These are phyloP conservation scores for Cicer judaicum DNA, from an alignment of 306 rosid species.

Conservation along the genomic window DNA sequence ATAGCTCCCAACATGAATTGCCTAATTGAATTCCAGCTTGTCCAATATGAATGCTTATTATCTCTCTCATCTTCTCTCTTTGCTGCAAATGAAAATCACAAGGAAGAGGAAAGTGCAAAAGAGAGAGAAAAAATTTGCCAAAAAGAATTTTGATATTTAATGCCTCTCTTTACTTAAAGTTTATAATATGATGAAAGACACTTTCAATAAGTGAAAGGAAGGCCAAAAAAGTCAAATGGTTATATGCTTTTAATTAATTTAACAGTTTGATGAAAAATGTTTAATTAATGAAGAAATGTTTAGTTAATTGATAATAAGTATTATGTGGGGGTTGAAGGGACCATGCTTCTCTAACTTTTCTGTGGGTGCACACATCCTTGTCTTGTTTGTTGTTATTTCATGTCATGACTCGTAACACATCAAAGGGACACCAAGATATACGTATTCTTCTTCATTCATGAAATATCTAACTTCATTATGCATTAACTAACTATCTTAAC, in stretches of 20 bases:
- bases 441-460: background rate
- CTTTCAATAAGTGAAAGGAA: slow-evolving; percentile 7
- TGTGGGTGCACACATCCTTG: slow-evolving; percentile 36
- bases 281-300: slow-evolving; percentile 20
- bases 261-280: background rate
- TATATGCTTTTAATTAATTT: slow-evolving; percentile 7
- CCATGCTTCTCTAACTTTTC: slow-evolving; percentile 36
- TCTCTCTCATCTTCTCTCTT: slow-evolving; percentile 63
- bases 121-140: background rate
- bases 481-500: background rate
- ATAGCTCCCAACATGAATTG: slow-evolving; percentile 82
- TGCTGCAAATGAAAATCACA: slow-evolving; percentile 29
- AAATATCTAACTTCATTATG: slow-evolving; percentile 35
- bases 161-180: background rate
- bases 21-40: slow-evolving; percentile 89
- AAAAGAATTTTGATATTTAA: slow-evolving; percentile 31
- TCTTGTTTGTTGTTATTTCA: slow-evolving; percentile 41
- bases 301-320: slow-evolving; percentile 27
- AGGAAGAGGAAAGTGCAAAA: slow-evolving; percentile 28
- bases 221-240: slow-evolving; percentile 17
- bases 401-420: slow-evolving; percentile 28
- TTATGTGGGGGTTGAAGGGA: slow-evolving; percentile 16
- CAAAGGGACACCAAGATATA: background rate
- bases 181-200: slow-evolving; percentile 6
- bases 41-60: slow-evolving; percentile 74